Percentiles rank a stretch among this genome's conserved stretches.
Evolutionary conservation across 2,329 filamentous ascomycete genomes (phyloP).

Genomic region (Esteya vermicola): DNA sequence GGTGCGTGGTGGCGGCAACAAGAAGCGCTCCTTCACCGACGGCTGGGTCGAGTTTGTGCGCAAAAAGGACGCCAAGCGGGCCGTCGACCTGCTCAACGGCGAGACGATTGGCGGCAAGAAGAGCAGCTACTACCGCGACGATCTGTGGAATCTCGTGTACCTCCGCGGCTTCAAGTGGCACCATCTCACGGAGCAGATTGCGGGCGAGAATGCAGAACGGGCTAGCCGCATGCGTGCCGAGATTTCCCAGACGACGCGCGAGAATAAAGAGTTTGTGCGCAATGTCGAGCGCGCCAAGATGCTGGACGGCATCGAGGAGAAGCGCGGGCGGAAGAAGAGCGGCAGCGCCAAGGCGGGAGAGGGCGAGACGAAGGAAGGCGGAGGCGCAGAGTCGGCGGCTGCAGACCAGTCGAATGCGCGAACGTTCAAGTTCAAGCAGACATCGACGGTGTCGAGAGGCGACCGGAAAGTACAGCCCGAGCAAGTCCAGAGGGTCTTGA

Average conservation of each 20-base stretch:
- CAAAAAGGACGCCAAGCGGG: constrained; percentile 65
- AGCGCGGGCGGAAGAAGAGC: constrained; percentile 23
- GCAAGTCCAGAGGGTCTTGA: constrained; percentile 44
- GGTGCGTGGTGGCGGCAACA: constrained; percentile 62
- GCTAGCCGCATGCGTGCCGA: constrained; percentile 63
- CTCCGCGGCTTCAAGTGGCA: constrained; percentile 76
- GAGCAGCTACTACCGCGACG: constrained; percentile 68
- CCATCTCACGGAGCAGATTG: constrained; percentile 60
- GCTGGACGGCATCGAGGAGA: constrained; percentile 56
- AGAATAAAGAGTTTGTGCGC: constrained; percentile 69
- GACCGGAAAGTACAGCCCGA: constrained; percentile 33
- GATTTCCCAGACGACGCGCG: constrained; percentile 58
- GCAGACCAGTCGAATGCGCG: constrained; percentile 15
- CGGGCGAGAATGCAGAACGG: constrained; percentile 68
- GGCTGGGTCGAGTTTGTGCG: constrained; percentile 74
- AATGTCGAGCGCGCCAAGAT: constrained; percentile 73
- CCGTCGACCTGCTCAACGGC: constrained; percentile 62
- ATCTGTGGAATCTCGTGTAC: constrained; percentile 76
- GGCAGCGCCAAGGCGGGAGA: not conserved
- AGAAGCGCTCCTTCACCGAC: constrained; percentile 68
- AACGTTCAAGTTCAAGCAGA: constrained; percentile 61
- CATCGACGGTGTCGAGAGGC: constrained; percentile 38
- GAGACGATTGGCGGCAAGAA: constrained; percentile 74
- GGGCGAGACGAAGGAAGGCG: not conserved
- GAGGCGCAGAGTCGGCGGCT: not conserved